Evolutionary conservation across 306 rosid species (phyloP).

Genomic region (Fragaria ananassa): DNA sequence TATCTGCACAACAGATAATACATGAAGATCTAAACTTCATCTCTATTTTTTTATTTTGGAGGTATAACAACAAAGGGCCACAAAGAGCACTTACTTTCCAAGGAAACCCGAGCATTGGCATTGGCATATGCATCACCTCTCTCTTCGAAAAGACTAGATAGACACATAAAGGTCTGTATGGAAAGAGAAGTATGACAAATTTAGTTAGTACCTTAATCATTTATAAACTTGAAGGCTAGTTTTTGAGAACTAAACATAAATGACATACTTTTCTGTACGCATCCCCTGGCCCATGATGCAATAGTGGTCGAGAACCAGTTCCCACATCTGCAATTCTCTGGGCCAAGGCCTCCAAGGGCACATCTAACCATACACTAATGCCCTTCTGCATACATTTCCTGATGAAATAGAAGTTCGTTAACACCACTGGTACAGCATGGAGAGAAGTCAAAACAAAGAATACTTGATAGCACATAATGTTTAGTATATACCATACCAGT

Average conservation of each 20-base stretch:
- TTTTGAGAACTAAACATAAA: conserved; percentile 19
- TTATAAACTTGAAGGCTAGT: background rate
- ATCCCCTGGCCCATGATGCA: conserved; percentile 74
- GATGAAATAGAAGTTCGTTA: conserved; percentile 20
- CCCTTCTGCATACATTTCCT: conserved; percentile 94
- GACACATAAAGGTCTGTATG: conserved; percentile 63
- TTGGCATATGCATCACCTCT: conserved; percentile 76
- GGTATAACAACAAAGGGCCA: conserved; percentile 6
- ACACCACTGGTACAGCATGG: background rate
- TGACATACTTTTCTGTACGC: conserved; percentile 59
- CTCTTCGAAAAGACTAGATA: conserved; percentile 72
- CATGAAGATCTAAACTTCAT: conserved; percentile 5
- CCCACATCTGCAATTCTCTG: conserved; percentile 84
- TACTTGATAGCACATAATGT: conserved; percentile 10
- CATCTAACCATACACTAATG: conserved; percentile 87
- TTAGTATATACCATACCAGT: conserved; percentile 56
- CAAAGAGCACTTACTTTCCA: conserved; percentile 56
- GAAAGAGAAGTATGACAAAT: conserved; percentile 18
- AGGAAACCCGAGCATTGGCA: conserved; percentile 74
- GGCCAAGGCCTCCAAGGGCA: conserved; percentile 90
- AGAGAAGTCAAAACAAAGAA: background rate
- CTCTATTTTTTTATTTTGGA: background rate
- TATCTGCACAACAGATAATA: conserved; percentile 40
- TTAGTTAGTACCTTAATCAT: background rate
- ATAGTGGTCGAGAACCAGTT: conserved; percentile 87